Evolutionary conservation across 2,329 filamentous ascomycete species (phyloP).

Genomic region (Hymenoscyphus scutula): DNA sequence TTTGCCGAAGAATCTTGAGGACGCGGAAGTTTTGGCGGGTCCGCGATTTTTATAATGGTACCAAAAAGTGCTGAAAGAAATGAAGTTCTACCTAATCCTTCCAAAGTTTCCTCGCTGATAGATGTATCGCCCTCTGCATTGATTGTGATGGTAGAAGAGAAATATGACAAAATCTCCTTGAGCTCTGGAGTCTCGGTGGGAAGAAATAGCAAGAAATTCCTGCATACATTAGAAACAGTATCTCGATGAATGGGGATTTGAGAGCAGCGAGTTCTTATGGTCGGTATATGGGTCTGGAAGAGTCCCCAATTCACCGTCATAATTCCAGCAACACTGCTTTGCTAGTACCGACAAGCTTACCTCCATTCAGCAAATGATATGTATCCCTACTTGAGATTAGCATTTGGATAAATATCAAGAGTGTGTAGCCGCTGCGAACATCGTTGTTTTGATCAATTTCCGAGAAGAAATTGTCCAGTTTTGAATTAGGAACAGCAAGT

Average conservation of each 20-base stretch:
- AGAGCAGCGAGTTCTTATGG: neutral
- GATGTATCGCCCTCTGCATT: constrained; percentile 92
- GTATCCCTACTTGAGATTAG: constrained; percentile 40
- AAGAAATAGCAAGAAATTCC: constrained; percentile 93
- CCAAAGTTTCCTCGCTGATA: constrained; percentile 84
- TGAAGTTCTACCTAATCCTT: constrained; percentile 89
- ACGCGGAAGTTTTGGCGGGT: constrained; percentile 34
- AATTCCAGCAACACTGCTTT: neutral
- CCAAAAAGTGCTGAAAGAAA: constrained; percentile 74
- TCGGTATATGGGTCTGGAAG: neutral
- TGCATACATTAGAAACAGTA: constrained; percentile 39
- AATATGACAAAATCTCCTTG: constrained; percentile 83
- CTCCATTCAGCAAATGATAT: constrained; percentile 96
- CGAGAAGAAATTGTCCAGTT: constrained; percentile 80
- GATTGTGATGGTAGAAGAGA: constrained; percentile 82
- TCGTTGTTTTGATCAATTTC: constrained; percentile 90
- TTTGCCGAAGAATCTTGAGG: constrained; percentile 9
- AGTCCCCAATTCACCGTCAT: neutral
- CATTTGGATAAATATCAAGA: neutral
- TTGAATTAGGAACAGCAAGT: constrained; percentile 71
- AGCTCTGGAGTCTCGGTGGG: constrained; percentile 66
- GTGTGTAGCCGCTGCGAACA: constrained; percentile 24
- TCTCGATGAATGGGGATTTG: neutral
- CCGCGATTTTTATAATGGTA: constrained; percentile 67
- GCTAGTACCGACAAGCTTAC: constrained; percentile 53